Conservation (phyloP, 306 rosid species). For the Malus fusca region DNA sequence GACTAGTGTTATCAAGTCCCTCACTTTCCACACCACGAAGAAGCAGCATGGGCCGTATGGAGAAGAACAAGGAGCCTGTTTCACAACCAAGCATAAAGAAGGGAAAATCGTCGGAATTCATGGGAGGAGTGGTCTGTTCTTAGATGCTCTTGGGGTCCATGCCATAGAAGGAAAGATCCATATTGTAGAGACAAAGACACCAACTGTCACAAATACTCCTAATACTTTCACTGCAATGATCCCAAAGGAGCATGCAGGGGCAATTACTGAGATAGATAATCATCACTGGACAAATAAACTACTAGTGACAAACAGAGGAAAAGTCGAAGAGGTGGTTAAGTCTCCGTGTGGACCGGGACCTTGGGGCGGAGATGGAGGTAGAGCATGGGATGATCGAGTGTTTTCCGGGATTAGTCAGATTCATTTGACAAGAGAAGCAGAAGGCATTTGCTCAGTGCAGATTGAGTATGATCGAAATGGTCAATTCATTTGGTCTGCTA, state of each 20-base stretch:
- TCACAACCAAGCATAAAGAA: constrained; percentile 57
- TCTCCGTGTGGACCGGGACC: constrained; percentile 91
- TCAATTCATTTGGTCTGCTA: constrained; percentile 86
- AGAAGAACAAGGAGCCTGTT: constrained; percentile 64
- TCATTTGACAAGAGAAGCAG: constrained; percentile 56
- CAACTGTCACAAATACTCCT: background rate
- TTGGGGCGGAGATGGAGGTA: constrained; percentile 98
- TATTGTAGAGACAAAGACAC: background rate
- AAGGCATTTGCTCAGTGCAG: constrained; percentile 75
- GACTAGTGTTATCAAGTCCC: constrained; percentile 60
- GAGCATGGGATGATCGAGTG: constrained; percentile 92
- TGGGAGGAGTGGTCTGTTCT: constrained; percentile 76
- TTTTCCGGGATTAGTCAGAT: constrained; percentile 76
- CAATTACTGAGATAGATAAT: constrained; percentile 32
- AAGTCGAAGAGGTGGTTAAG: constrained; percentile 47
- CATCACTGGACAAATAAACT: constrained; percentile 46
- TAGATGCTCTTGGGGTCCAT: constrained; percentile 82
- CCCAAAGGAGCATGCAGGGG: constrained; percentile 20
- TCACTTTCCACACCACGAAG: constrained; percentile 67
- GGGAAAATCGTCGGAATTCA: constrained; percentile 81
- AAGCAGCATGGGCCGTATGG: constrained; percentile 71
- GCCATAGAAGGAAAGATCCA: constrained; percentile 57
- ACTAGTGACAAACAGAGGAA: constrained; percentile 37
- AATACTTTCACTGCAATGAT: constrained; percentile 5
- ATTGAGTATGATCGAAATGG: constrained; percentile 80